A percentile compares a stretch with the other conserved stretches of the same genome.
These are phyloP conservation scores for Cyclotella baltica DNA, from an alignment of 108 stramenopile genomes.

Conservation along the genomic window DNA sequence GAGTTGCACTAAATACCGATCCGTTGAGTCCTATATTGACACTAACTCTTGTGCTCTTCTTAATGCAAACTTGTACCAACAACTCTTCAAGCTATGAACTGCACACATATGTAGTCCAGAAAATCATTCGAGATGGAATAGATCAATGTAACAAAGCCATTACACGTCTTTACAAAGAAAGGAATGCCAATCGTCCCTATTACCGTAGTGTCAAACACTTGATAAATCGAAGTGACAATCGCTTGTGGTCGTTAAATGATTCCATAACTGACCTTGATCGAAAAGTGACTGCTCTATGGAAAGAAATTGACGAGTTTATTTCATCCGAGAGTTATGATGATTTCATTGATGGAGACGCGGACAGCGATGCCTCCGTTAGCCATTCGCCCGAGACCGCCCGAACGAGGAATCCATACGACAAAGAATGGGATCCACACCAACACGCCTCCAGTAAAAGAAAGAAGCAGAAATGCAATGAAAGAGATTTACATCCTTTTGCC, in stretches of 20 bases:
- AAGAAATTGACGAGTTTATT: constrained; percentile 2
- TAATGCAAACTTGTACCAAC: not conserved
- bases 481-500: too few relatives aligned
- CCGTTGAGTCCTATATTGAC: not conserved
- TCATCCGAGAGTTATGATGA: not conserved
- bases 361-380: not conserved
- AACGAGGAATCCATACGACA: not conserved
- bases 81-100: constrained; percentile 12
- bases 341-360: constrained; percentile 1
- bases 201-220: constrained; percentile 8
- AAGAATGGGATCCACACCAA: constrained; percentile 36
- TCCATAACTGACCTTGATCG: constrained; percentile 4
- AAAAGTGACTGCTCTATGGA: constrained; percentile 5
- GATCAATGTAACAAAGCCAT: constrained; percentile 22
- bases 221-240: constrained; percentile 1
- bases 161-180: constrained; percentile 4
- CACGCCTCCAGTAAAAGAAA: constrained; percentile 48
- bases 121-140: constrained; percentile 24
- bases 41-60: not conserved
- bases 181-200: not conserved
- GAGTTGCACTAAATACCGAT: not conserved
- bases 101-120: constrained; percentile 17
- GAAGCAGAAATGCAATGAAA: too few relatives aligned
- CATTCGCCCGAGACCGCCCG: not conserved
- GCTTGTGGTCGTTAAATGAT: constrained; percentile 1